Conservation (phyloP, 371 early-diverging fungal species). For the Syncephalastrum sp. region DNA sequence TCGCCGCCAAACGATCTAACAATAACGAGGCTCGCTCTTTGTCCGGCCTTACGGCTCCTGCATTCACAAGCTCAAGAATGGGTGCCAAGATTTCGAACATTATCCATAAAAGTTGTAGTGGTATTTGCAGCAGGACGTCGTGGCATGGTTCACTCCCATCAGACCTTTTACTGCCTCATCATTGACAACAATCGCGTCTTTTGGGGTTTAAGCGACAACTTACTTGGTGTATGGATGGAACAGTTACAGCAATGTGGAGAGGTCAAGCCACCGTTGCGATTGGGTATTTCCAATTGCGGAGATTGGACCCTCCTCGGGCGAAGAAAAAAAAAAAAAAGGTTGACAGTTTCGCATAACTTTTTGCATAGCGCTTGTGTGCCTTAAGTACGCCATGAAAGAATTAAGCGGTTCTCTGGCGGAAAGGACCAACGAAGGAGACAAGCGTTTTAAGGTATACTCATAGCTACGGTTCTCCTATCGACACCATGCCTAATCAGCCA, state of each 20-base stretch:
- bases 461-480: not conserved
- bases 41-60: slow-evolving; percentile 51
- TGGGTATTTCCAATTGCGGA: too few species aligned
- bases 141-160: slow-evolving; percentile 9
- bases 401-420: too few species aligned
- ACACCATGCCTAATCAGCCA: not conserved
- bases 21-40: slow-evolving; percentile 27
- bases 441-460: slow-evolving; percentile 5
- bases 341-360: too few species aligned
- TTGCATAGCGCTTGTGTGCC: too few species aligned
- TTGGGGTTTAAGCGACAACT: not conserved
- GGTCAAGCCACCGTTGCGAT: too few species aligned
- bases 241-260: too few species aligned
- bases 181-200: slow-evolving; percentile 6
- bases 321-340: too few species aligned
- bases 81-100: slow-evolving; percentile 52
- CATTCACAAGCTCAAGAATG: slow-evolving; percentile 27
- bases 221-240: too few species aligned
- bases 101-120: not conserved
- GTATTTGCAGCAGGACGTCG: not conserved
- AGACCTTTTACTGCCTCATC: slow-evolving; percentile 37
- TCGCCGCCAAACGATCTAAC: slow-evolving; percentile 35
- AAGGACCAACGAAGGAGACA: too few species aligned
- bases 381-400: too few species aligned
- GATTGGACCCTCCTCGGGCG: too few species aligned